These are phyloP conservation scores for Barbarea vulgaris DNA, from an alignment of 345 rosid species.

Conservation along the genomic window DNA sequence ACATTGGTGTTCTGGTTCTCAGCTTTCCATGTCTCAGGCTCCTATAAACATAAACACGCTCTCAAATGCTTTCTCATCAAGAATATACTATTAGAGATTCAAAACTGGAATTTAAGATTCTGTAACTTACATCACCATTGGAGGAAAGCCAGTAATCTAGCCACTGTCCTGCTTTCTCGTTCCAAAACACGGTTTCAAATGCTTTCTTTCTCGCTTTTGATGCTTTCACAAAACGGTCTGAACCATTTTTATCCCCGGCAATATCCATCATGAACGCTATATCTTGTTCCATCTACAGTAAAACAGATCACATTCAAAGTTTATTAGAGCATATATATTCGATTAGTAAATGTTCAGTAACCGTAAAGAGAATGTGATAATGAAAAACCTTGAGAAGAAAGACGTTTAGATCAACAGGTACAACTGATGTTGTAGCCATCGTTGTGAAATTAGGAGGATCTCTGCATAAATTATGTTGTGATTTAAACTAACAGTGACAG, in stretches of 20 bases:
- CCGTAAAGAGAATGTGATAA: not conserved
- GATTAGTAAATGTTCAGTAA: not conserved
- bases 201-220: conserved; percentile 67
- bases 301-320: not conserved
- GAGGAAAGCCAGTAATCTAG: conserved; percentile 74
- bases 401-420: conserved; percentile 87
- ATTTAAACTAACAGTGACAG: not conserved
- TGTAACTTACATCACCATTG: conserved; percentile 33
- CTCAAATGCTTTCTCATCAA: not conserved
- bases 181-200: conserved; percentile 68
- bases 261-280: conserved; percentile 67
- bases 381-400: conserved; percentile 65
- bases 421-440: conserved; percentile 66
- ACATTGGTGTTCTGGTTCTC: conserved; percentile 61
- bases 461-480: conserved; percentile 40
- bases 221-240: conserved; percentile 52
- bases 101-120: not conserved
- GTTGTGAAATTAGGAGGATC: conserved; percentile 60
- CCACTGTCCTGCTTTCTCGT: conserved; percentile 78
- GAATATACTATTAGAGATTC: not conserved
- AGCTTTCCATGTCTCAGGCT: conserved; percentile 58
- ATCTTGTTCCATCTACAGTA: conserved; percentile 84
- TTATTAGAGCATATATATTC: not conserved
- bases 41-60: conserved; percentile 42
- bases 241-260: conserved; percentile 48